Evolutionary conservation across 257 asterid species (phyloP).

Genomic region (Plantago elongata): DNA sequence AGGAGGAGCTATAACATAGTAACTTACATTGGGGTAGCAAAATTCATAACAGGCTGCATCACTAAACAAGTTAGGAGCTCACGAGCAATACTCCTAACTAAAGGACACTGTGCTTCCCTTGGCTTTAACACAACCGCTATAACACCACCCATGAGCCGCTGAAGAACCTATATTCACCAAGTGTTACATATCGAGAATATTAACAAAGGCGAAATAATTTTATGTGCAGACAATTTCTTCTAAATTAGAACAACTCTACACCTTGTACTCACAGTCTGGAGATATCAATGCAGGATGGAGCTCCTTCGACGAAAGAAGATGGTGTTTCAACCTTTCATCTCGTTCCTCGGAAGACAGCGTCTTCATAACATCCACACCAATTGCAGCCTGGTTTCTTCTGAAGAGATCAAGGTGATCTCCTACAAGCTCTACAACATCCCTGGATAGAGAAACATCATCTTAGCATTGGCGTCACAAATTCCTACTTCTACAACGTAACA

Average conservation of each 20-base stretch:
- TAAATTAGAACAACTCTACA: conserved; percentile 63
- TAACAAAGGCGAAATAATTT: conserved; percentile 9
- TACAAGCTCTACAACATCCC: conserved; percentile 82
- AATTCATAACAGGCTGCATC: conserved; percentile 85
- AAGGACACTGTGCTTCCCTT: conserved; percentile 87
- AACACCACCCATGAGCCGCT: conserved; percentile 88
- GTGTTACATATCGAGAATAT: conserved; percentile 28
- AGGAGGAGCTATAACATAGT: conserved; percentile 19
- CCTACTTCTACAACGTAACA: conserved; percentile 11
- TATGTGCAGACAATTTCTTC: conserved; percentile 21
- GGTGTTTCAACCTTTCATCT: conserved; percentile 94
- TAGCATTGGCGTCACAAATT: conserved; percentile 12
- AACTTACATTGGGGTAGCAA: conserved; percentile 90
- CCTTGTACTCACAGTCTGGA: conserved; percentile 99
- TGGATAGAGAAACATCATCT: conserved; percentile 29
- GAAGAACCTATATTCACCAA: conserved; percentile 59
- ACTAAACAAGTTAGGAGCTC: conserved; percentile 92
- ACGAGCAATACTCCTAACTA: conserved; percentile 90
- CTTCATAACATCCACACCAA: conserved; percentile 93
- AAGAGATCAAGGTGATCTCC: conserved; percentile 91
- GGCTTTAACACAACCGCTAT: conserved; percentile 90
- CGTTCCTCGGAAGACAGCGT: conserved; percentile 97
- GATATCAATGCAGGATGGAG: conserved; percentile 99
- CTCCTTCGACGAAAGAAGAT: conserved; percentile 74
- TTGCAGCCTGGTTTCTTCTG: conserved; percentile 80